Conservation (phyloP, 768 basidiomycete genomes). For the Cytidiella melzeri region DNA sequence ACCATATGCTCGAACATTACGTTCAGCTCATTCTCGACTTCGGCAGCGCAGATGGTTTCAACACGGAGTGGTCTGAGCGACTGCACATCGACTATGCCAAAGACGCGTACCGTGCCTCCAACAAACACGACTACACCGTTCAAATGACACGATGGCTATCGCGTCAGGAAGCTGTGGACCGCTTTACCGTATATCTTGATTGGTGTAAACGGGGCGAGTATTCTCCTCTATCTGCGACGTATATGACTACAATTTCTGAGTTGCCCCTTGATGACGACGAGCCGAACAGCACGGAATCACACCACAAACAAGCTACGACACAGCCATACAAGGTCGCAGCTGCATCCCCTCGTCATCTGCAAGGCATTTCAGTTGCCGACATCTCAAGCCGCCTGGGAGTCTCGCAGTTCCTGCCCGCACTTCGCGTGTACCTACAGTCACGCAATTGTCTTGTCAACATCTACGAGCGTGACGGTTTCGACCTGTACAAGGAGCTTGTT, state of each 20-base stretch:
- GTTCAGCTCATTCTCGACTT: slow-evolving; percentile 4
- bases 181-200: slow-evolving; percentile 6
- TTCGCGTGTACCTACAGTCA: neutral
- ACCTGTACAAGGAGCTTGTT: slow-evolving; percentile 1
- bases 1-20: slow-evolving; percentile 17
- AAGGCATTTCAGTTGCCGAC: neutral
- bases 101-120: slow-evolving; percentile 24
- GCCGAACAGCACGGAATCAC: neutral
- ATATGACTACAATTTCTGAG: neutral
- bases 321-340: neutral
- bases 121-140: slow-evolving; percentile 21
- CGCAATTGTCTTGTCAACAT: neutral
- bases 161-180: slow-evolving; percentile 18
- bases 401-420: slow-evolving; percentile 2
- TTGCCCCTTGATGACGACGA: neutral
- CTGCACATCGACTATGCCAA: slow-evolving; percentile 30
- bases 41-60: slow-evolving; percentile 25
- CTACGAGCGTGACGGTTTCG: neutral
- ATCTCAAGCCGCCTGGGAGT: neutral
- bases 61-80: slow-evolving; percentile 26
- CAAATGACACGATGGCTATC: slow-evolving; percentile 29
- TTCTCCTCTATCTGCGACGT: neutral
- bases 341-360: neutral
- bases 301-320: neutral
- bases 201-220: neutral